phyloP scores from a whole-genome alignment of 495 filamentous ascomycete genomes.

The Rostrohypoxylon terebratum region DNA sequence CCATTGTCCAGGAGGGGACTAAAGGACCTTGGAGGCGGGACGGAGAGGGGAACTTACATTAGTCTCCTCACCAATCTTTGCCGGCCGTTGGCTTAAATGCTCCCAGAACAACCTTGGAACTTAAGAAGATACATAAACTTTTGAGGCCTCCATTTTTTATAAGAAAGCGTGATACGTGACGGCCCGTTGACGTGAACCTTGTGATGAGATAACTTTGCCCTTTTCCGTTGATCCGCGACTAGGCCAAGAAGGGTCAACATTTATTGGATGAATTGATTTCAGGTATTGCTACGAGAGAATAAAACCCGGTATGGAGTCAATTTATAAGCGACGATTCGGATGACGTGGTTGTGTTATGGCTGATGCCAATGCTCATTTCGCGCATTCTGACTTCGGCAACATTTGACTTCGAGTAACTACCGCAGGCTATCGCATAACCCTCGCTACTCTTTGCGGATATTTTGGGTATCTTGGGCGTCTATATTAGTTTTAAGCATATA shows the following conservation, averaged over 20 bases:
- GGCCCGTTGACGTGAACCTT: neutral
- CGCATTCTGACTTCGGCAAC: neutral
- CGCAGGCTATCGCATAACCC: neutral
- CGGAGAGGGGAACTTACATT: neutral
- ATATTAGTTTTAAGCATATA: neutral
- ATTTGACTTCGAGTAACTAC: neutral
- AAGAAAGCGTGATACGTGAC: neutral
- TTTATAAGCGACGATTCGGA: neutral
- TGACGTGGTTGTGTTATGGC: neutral
- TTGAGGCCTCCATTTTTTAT: neutral
- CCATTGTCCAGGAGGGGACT: neutral
- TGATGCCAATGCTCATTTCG: neutral
- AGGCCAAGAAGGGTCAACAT: neutral
- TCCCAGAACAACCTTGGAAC: neutral
- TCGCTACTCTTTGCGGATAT: neutral
- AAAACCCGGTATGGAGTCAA: neutral
- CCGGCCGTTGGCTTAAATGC: neutral
- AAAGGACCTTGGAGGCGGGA: neutral
- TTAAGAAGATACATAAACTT: neutral
- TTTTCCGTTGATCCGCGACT: neutral
- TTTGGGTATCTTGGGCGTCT: slow-evolving; percentile 7
- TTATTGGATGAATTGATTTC: neutral
- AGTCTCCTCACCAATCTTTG: neutral
- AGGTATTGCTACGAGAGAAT: neutral
- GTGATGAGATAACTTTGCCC: neutral